Percentiles rank a stretch among this genome's conserved stretches.
Conservation (phyloP, 2,329 filamentous ascomycete species). For the Onygenales sp. region DNA sequence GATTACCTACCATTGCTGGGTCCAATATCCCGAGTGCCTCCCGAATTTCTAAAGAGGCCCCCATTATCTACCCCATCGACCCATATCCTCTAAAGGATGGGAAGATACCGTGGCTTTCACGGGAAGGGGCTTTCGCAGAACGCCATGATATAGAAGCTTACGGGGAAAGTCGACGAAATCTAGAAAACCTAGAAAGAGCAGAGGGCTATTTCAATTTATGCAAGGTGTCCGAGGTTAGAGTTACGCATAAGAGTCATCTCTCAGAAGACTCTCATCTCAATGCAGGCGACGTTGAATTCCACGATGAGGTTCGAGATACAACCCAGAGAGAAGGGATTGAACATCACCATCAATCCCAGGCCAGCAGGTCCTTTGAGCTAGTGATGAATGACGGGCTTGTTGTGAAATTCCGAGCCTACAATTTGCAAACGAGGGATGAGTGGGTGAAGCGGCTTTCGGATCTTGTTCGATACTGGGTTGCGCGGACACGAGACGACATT, state of each 20-base stretch:
- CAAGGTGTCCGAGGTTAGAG: slow-evolving; percentile 48
- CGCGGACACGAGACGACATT: slow-evolving; percentile 47
- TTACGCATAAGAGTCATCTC: slow-evolving; percentile 41
- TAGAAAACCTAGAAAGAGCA: slow-evolving; percentile 48
- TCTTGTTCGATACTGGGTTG: slow-evolving; percentile 54
- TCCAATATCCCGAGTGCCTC: slow-evolving; percentile 43
- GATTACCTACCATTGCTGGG: slow-evolving; percentile 34
- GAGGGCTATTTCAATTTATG: slow-evolving; percentile 57
- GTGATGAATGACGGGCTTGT: slow-evolving; percentile 52
- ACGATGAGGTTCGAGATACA: slow-evolving; percentile 38
- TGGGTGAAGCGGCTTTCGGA: slow-evolving; percentile 52
- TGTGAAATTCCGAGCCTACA: slow-evolving; percentile 51
- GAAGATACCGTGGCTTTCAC: slow-evolving; percentile 47
- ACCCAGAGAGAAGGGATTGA: not conserved
- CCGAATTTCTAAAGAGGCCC: slow-evolving; percentile 48
- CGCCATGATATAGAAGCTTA: slow-evolving; percentile 50
- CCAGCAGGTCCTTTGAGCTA: slow-evolving; percentile 50
- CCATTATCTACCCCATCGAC: slow-evolving; percentile 51
- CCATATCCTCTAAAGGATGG: slow-evolving; percentile 49
- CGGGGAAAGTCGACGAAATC: slow-evolving; percentile 49
- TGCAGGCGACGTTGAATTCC: slow-evolving; percentile 47
- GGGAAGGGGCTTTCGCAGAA: slow-evolving; percentile 37
- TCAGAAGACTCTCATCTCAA: slow-evolving; percentile 45
- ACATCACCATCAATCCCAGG: not conserved
- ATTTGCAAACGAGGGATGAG: slow-evolving; percentile 47